Evolutionary conservation across 179 eudicot genomes (phyloP), one percentile per base, ranked within the genome.

Genomic region (Sideroxylon spinosum): DNA sequence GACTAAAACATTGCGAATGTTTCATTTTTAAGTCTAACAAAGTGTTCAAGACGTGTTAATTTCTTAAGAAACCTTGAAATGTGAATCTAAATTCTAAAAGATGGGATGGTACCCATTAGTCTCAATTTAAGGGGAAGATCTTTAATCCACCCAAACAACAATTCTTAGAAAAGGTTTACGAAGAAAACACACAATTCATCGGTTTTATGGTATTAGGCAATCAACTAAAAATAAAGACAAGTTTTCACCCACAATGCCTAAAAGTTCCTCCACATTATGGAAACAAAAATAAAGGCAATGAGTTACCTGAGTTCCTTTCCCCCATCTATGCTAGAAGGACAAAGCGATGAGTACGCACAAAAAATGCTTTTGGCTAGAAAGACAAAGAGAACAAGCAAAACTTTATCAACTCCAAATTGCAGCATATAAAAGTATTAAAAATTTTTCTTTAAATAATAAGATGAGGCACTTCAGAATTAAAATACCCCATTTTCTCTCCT

Each of bases 281-380:
- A 69, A 46, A 46, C 16, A 6, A 9, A 23, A 71, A 53, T 20
- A 49, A 3, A 49, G 37, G 44, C 11, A 49, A 0, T n/a, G 13
- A 59, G 49, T 55, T 68, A 77, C 66, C 80, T 8, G 49, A 56
- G 28, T 22, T 77, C 67, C 56, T 8, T 26, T 68, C 23, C 74
- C 74, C 49, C 74, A 4, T 55, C 53, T 55, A 53, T 3, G 29
- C n/a, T n/a, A n/a, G n/a, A n/a, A n/a, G n/a, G n/a, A n/a, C n/a
- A n/a, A n/a, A n/a, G 55, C 77, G 56, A 68, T 55, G 87, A 56
- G 79, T 62, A 26, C 85, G 84, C 22, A 79, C 62, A 80, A 83
- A 14, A 76, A 14, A 82, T 71, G 80, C 86, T 57, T 81, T 86
- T 67, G 81, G 73, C 91, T 88, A 60, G 26, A 68, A 29, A 16